Percentiles rank a stretch among this genome's conserved stretches.
These are phyloP conservation scores for Mycena indigotica DNA, from an alignment of 768 basidiomycete genomes.

Conservation along the genomic window DNA sequence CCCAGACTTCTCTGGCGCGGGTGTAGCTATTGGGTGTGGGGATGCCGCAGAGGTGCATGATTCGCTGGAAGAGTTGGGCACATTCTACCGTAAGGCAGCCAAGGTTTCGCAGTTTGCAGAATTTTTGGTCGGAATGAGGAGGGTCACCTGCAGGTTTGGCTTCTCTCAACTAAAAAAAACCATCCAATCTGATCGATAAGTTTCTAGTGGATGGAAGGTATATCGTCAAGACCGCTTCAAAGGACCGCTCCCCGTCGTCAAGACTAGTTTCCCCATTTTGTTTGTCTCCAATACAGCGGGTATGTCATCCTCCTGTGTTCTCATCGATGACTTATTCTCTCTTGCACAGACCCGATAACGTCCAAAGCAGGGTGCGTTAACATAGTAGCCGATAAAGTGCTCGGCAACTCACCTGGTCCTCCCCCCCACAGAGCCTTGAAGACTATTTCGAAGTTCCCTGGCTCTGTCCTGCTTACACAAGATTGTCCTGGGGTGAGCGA, in stretches of 20 bases:
- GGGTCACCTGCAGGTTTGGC: conserved; percentile 9
- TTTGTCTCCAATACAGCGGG: conserved; percentile 15
- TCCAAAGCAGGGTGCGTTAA: conserved; percentile 11
- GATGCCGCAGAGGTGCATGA: conserved; percentile 21
- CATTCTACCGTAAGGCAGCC: conserved; percentile 11
- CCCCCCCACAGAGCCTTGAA: conserved; percentile 18
- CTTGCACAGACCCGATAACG: conserved; percentile 21
- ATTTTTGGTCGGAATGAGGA: conserved; percentile 7
- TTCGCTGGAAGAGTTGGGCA: conserved; percentile 14
- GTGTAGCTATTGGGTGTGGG: conserved; percentile 20
- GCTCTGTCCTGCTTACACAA: conserved; percentile 26
- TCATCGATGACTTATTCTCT: neutral
- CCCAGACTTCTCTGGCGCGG: neutral
- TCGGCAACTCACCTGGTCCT: neutral
- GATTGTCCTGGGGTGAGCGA: conserved; percentile 21
- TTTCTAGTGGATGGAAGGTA: conserved; percentile 15
- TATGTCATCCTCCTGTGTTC: neutral
- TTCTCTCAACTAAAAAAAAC: conserved; percentile 27
- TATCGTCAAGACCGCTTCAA: conserved; percentile 14
- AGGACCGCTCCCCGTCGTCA: conserved; percentile 15
- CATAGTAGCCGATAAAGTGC: conserved; percentile 9
- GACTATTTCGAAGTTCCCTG: conserved; percentile 21
- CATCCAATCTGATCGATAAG: conserved; percentile 21
- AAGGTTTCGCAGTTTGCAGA: conserved; percentile 24
- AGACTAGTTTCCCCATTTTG: conserved; percentile 4